Base-by-base conservation (phyloP, 148 eudicot genomes). In the Selenicereus undatus region DNA sequence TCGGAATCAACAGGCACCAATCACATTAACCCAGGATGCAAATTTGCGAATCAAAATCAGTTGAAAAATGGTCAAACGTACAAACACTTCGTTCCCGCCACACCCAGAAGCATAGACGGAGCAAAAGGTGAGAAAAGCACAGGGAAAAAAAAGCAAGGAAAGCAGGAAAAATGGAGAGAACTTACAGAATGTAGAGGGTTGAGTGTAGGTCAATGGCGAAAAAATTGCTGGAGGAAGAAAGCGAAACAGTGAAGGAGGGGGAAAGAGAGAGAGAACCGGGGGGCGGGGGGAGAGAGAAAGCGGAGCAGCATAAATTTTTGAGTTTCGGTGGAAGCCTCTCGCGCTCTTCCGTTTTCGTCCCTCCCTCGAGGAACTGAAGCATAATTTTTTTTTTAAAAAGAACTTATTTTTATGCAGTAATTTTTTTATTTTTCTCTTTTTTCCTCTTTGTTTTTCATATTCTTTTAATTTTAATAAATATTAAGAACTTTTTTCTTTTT, bases 131-230 rank as follows among this genome's bases (percentile, higher is more conserved):
- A 78, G 27, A 73, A 18, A 64, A 65, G 24, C 0, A 27, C 20
- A 64, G 32, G n/a, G n/a, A 32, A 0, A 18, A 21, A 45, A 58
- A 30, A 74, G 54, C 29, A 45, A 5, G 24, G 74, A 56, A 27
- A 11, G 18, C 12, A 58, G 7, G 54, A 80, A 43, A 39, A 43
- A 27, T 35, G 22, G 68, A 62, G 27, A 74, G 60, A 73, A 68
- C 88, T 80, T 86, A 83, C 88, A 81, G 71, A 72, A 78, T 75
- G 80, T 68, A 65, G 45, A 51, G 73, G 66, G 60, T 26, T 35
- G 30, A 76, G 26, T 56, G 74, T 18, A 72, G 35, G 35, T 24
- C 17, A 58, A 3, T 66, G 78, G 42, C 69, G 48, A 76, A 20
- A 4, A 7, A 39, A 39, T 39, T 56, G 64, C 36, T 24, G 70